phyloP scores from a whole-genome alignment of 2,329 filamentous ascomycete species.

The Ascochyta lentis region DNA sequence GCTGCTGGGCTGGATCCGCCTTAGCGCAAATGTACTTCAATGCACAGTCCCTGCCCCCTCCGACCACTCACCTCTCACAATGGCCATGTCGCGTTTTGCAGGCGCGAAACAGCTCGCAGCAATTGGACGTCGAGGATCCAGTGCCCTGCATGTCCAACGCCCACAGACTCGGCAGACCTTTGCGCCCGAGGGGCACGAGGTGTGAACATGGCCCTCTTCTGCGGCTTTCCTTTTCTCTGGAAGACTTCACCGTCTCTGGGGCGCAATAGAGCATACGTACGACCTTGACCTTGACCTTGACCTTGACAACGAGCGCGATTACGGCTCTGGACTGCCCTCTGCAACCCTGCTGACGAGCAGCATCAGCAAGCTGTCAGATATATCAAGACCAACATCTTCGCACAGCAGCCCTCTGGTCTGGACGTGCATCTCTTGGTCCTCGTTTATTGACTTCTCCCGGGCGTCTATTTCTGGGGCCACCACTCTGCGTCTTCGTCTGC shows the following conservation, averaged over 20 bases:
- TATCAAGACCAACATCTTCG: slow-evolving; percentile 31
- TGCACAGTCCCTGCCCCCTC: slow-evolving; percentile 26
- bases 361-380: slow-evolving; percentile 36
- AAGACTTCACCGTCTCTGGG: slow-evolving; percentile 21
- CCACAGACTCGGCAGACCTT: slow-evolving; percentile 25
- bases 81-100: slow-evolving; percentile 33
- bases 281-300: slow-evolving; percentile 11
- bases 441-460: slow-evolving; percentile 46
- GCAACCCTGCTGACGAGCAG: slow-evolving; percentile 29
- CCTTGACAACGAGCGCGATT: slow-evolving; percentile 22
- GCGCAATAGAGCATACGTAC: slow-evolving; percentile 26
- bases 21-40: slow-evolving; percentile 15
- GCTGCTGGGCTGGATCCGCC: too few species aligned
- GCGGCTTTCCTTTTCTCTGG: slow-evolving; percentile 17
- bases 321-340: slow-evolving; percentile 16
- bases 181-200: slow-evolving; percentile 30
- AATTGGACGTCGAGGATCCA: slow-evolving; percentile 32
- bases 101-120: slow-evolving; percentile 39
- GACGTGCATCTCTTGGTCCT: slow-evolving; percentile 39
- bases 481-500: slow-evolving; percentile 34
- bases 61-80: slow-evolving; percentile 37
- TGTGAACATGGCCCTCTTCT: slow-evolving; percentile 23
- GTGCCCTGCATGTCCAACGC: slow-evolving; percentile 26
- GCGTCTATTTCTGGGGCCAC: slow-evolving; percentile 51
- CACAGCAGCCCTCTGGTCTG: slow-evolving; percentile 41